These are phyloP conservation scores for Catharanthus roseus DNA, from an alignment of 257 asterid genomes.

Conservation along the genomic window DNA sequence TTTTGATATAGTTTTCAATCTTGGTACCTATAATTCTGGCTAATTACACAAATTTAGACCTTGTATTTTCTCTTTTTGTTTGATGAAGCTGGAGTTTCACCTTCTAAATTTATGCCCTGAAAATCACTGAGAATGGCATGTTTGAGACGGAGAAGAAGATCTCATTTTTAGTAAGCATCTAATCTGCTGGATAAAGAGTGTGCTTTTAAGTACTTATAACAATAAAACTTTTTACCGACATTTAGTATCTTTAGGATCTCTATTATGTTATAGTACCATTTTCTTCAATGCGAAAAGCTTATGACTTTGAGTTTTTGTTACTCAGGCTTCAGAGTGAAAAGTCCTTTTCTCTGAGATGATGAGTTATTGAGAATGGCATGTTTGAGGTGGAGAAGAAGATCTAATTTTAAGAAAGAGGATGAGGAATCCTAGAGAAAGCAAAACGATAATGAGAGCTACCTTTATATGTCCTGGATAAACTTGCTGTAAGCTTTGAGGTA, in stretches of 20 bases:
- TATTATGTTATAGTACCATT: neutral
- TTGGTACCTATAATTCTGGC: neutral
- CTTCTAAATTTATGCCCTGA: neutral
- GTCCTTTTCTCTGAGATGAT: neutral
- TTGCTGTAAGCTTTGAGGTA: too few relatives aligned
- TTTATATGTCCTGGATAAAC: too few relatives aligned
- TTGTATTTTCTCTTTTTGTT: neutral
- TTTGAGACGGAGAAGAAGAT: too few relatives aligned
- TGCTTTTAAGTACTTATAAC: neutral
- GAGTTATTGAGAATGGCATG: too few relatives aligned
- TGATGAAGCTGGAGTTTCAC: constrained; percentile 9
- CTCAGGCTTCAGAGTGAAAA: too few relatives aligned
- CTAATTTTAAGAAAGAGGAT: too few relatives aligned
- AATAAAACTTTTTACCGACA: neutral
- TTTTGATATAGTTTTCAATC: neutral
- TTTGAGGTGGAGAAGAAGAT: too few relatives aligned
- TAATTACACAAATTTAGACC: neutral
- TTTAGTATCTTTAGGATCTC: neutral
- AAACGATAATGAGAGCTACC: too few relatives aligned
- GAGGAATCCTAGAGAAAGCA: too few relatives aligned
- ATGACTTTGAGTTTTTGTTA: neutral
- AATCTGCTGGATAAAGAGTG: neutral
- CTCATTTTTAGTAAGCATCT: neutral
- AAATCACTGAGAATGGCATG: neutral
- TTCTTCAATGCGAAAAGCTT: neutral